Evolutionary conservation across 164 flowering plant species (phyloP).

Genomic region (Hamamelis virginiana): DNA sequence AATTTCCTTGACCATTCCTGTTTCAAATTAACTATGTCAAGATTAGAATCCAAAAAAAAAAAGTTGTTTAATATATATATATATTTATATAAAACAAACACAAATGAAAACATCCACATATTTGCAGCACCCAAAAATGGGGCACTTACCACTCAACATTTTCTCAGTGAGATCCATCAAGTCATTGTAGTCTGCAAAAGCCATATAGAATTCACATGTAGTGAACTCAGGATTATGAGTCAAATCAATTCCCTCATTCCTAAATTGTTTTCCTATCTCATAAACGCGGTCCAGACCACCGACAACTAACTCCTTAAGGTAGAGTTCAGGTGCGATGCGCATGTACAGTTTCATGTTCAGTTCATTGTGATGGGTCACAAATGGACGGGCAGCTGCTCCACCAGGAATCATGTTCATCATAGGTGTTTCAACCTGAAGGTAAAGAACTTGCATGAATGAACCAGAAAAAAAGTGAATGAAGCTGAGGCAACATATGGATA

Average conservation of each 20-base stretch:
- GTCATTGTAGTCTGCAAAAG: conserved; percentile 95
- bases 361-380: conserved; percentile 93
- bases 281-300: conserved; percentile 93
- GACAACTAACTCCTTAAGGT: conserved; percentile 85
- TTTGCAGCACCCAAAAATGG: not conserved
- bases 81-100: not conserved
- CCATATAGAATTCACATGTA: conserved; percentile 94
- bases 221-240: conserved; percentile 98
- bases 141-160: conserved; percentile 72
- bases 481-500: not conserved
- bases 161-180: conserved; percentile 85
- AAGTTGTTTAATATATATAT: not conserved
- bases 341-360: conserved; percentile 76
- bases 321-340: conserved; percentile 96
- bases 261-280: conserved; percentile 93
- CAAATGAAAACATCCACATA: not conserved
- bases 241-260: conserved; percentile 95
- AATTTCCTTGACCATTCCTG: conserved; percentile 89
- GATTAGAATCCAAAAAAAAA: conserved; percentile 4
- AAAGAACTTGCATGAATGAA: not conserved
- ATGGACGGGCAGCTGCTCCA: conserved; percentile 95
- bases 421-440: conserved; percentile 88
- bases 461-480: not conserved
- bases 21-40: conserved; percentile 11
- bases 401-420: conserved; percentile 99